phyloP scores from a whole-genome alignment of 2,329 filamentous ascomycete species.

The Sclerotiophoma versabilis region DNA sequence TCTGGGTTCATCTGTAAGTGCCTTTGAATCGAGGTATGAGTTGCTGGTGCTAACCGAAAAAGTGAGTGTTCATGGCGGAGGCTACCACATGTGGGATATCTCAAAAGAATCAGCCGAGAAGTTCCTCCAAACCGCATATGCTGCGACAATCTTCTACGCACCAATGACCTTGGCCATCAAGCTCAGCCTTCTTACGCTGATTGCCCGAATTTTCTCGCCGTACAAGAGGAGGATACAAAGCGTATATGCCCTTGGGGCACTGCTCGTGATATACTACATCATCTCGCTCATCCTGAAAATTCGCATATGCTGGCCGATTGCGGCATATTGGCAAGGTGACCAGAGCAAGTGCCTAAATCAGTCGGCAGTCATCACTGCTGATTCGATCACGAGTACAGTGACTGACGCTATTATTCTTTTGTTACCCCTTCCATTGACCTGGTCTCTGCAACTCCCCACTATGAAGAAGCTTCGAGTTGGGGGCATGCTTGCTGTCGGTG shows the following conservation, averaged over 20 bases:
- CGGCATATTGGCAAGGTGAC: slow-evolving; percentile 28
- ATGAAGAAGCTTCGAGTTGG: slow-evolving; percentile 46
- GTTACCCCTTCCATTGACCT: slow-evolving; percentile 45
- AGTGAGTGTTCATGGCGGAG: slow-evolving; percentile 20
- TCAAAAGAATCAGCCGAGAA: background rate
- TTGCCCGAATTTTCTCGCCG: slow-evolving; percentile 31
- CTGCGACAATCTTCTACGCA: slow-evolving; percentile 25
- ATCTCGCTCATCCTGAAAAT: slow-evolving; percentile 11
- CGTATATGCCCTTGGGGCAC: slow-evolving; percentile 23
- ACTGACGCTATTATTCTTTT: slow-evolving; percentile 47
- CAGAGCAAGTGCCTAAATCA: slow-evolving; percentile 41
- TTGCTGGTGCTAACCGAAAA: background rate
- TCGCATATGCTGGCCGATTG: slow-evolving; percentile 25
- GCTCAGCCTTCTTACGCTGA: slow-evolving; percentile 32
- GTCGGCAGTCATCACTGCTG: slow-evolving; percentile 43
- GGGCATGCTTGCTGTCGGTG: slow-evolving; percentile 41
- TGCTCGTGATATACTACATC: slow-evolving; percentile 17
- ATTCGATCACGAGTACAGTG: slow-evolving; percentile 42
- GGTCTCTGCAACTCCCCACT: slow-evolving; percentile 36
- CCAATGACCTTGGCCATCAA: slow-evolving; percentile 32
- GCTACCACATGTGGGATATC: slow-evolving; percentile 22
- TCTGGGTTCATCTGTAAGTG: slow-evolving; percentile 10
- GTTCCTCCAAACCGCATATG: slow-evolving; percentile 15
- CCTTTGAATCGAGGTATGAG: background rate
- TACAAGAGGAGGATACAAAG: slow-evolving; percentile 17